phyloP scores from a whole-genome alignment of 257 asterid genomes.

The Solanum okadae region DNA sequence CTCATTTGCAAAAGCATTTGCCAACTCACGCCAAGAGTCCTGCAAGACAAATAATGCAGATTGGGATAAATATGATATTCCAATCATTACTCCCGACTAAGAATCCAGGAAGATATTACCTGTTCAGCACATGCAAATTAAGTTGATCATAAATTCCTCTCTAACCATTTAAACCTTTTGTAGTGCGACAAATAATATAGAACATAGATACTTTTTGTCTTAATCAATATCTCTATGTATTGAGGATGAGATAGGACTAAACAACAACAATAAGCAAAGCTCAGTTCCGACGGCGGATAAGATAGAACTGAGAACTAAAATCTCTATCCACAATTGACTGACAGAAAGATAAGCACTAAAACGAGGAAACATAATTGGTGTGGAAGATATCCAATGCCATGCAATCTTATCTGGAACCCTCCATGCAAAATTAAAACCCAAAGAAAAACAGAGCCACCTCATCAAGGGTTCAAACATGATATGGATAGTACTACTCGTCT shows the following conservation, averaged over 20 bases:
- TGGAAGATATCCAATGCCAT: not conserved
- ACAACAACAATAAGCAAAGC: not conserved
- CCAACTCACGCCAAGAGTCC: slow-evolving; percentile 80
- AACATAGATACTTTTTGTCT: not conserved
- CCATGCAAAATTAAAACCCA: not conserved
- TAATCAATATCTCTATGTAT: not conserved
- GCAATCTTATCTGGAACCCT: not conserved
- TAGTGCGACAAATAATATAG: not conserved
- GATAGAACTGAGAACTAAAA: not conserved
- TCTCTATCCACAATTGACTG: not conserved
- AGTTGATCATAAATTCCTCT: not conserved
- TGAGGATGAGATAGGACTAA: not conserved
- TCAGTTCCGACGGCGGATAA: not conserved
- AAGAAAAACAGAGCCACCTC: not conserved
- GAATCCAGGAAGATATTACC: not conserved
- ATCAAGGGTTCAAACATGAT: not conserved
- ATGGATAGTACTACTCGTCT: not conserved
- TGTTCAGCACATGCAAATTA: not conserved
- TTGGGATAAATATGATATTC: not conserved
- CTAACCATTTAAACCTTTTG: not conserved
- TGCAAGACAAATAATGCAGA: slow-evolving; percentile 20
- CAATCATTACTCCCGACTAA: not conserved
- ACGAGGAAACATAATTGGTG: not conserved
- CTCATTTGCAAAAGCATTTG: slow-evolving; percentile 72
- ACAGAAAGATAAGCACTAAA: not conserved